Evolutionary conservation across 495 filamentous ascomycete species (phyloP).

Genomic region (Gamarada debralockiae): DNA sequence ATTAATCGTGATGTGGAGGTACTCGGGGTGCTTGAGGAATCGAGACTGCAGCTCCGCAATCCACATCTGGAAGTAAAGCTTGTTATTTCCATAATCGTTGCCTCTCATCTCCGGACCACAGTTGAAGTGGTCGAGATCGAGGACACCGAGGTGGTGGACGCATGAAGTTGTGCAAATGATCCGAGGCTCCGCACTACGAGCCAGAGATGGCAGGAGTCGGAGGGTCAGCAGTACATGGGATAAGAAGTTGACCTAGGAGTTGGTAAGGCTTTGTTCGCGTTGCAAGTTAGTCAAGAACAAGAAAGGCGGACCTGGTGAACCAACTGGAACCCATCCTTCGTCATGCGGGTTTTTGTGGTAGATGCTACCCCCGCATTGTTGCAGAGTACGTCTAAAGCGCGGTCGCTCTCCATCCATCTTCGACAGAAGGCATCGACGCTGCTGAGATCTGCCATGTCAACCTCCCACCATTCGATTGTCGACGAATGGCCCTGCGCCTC

Average conservation of each 20-base stretch:
- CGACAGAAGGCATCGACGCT: conserved; percentile 6
- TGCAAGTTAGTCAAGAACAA: too few relatives aligned
- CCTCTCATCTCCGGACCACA: not conserved
- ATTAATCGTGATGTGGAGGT: conserved; percentile 2
- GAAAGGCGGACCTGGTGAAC: conserved; percentile 7
- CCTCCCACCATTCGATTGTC: conserved; percentile 2
- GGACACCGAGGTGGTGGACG: conserved; percentile 9
- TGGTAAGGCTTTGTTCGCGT: too few relatives aligned
- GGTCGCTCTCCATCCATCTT: not conserved
- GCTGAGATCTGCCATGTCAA: conserved; percentile 7
- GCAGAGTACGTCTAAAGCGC: conserved; percentile 4
- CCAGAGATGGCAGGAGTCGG: conserved; percentile 3
- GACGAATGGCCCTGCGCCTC: not conserved
- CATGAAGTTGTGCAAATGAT: conserved; percentile 17
- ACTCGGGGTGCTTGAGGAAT: not conserved
- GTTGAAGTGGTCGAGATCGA: conserved; percentile 9
- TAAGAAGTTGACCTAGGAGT: conserved; percentile 9
- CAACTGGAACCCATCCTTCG: conserved; percentile 12
- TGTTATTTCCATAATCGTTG: conserved; percentile 9
- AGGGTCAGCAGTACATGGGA: conserved; percentile 12
- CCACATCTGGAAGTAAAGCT: conserved; percentile 18
- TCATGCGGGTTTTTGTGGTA: not conserved
- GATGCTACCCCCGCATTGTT: conserved; percentile 6
- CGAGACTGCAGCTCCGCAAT: conserved; percentile 12
- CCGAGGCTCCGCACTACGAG: not conserved